Percentiles rank a stretch among this genome's conserved stretches.
Evolutionary conservation across 768 basidiomycete genomes (phyloP).

Genomic region (Rhodotorula diobovata): DNA sequence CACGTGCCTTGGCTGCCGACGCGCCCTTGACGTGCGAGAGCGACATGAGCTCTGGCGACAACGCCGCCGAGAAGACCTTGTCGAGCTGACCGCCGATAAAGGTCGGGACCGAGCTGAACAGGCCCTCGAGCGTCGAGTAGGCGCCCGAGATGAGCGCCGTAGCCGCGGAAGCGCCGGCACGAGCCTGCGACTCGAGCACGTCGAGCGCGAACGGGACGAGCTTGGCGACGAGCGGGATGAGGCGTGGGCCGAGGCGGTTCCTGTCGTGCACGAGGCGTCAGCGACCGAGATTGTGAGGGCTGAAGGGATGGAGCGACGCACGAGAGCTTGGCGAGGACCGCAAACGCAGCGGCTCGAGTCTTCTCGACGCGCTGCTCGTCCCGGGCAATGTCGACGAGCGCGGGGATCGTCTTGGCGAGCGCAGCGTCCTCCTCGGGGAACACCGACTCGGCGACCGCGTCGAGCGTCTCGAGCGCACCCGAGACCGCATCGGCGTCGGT

Average conservation of each 20-base stretch:
- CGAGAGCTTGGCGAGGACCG: constrained; percentile 57
- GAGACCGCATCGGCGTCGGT: neutral
- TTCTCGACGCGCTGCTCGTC: constrained; percentile 39
- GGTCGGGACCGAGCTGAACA: constrained; percentile 70
- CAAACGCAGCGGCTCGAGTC: constrained; percentile 51
- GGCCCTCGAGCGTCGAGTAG: constrained; percentile 59
- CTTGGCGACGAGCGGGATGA: constrained; percentile 76
- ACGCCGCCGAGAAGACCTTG: constrained; percentile 40
- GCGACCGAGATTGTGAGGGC: neutral
- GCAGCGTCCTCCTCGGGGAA: constrained; percentile 63
- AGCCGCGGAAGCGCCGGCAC: constrained; percentile 3
- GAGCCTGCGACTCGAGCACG: constrained; percentile 25
- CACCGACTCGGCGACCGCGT: constrained; percentile 58
- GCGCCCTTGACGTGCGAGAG: constrained; percentile 12
- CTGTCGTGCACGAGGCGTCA: neutral
- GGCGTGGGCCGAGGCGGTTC: constrained; percentile 71
- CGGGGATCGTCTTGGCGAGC: constrained; percentile 60
- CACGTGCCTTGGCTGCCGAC: constrained; percentile 47
- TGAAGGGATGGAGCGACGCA: neutral
- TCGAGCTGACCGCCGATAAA: constrained; percentile 53
- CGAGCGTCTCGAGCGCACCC: constrained; percentile 50
- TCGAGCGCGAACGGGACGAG: constrained; percentile 56
- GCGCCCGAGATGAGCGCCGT: constrained; percentile 38
- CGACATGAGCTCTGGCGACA: constrained; percentile 31
- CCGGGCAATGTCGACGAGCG: constrained; percentile 55